Base-by-base conservation (phyloP, 345 rosid species). In the Salix suchowensis region DNA sequence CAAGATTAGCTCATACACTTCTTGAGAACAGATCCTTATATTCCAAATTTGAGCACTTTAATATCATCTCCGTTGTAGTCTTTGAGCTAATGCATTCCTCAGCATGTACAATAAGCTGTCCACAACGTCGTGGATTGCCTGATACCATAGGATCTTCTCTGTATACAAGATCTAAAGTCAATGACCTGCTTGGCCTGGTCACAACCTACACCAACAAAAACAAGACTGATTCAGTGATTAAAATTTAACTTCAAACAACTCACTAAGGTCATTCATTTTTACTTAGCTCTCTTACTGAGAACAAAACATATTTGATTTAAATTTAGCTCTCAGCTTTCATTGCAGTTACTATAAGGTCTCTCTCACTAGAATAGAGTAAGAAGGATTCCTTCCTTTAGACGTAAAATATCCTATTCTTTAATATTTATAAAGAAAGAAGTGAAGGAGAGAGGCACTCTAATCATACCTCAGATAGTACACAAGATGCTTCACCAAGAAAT, bases 61-160 rank as follows among this genome's bases (percentile, higher is more conserved):
- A 81, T 46, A 78, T 87, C 81, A 95, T 83, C 89, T 95, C 94
- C 39, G 87, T 83, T 8, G 88, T 81, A 71, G 88, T 88, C 85
- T 88, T 94, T 34, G 94, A 94, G 85, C 82, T 87, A 82, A 88
- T 71, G 72, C 88, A 90, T 84, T 94, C 98, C 88, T 92, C 98
- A 52, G 95, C 95, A 85, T 86, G 97, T 70, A 92, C 88, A 37
- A 82, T 78, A 80, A 94, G 90, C 81, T 88, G 91, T 26, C 97
- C 97, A 78, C 67, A 6, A 65, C 82, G 75, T 42, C 70, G 86
- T 61, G 86, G 73, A 72, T 36, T 75, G 65, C 83, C 76, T 54
- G 88, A 77, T 66, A 87, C 28, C 73, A 70, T 80, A 71, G 69
- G 80, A 77, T 89, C 88, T 79, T 86, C 94, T 81, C 85, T 87